These are phyloP conservation scores for Termitomyces sp. DNA, from an alignment of 768 basidiomycete genomes.

Conservation along the genomic window DNA sequence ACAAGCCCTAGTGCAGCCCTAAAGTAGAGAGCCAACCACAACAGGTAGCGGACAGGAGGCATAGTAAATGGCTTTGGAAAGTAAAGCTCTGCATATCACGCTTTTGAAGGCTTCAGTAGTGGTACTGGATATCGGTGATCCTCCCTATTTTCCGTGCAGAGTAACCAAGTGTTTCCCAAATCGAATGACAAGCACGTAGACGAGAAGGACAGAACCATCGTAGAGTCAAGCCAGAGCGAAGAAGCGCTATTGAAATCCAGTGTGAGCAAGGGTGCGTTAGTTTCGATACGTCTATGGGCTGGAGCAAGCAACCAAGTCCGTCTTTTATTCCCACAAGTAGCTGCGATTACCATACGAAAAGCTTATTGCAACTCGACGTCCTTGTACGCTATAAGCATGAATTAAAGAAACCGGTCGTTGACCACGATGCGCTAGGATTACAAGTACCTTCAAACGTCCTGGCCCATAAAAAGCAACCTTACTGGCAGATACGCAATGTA, in stretches of 20 bases:
- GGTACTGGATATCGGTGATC: neutral
- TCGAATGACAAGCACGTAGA: neutral
- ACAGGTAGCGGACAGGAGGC: neutral
- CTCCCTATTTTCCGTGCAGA: neutral
- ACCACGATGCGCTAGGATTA: neutral
- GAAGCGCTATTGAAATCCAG: neutral
- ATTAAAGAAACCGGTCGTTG: neutral
- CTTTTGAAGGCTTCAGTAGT: neutral
- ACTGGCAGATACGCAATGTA: neutral
- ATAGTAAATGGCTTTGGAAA: neutral
- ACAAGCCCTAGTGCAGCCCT: constrained; percentile 10
- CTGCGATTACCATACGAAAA: neutral
- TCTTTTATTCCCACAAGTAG: neutral
- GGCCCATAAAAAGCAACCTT: neutral
- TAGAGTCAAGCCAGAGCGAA: neutral
- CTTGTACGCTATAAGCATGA: neutral
- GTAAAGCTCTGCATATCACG: neutral
- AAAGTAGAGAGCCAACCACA: constrained; percentile 5
- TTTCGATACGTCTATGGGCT: neutral
- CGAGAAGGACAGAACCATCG: neutral
- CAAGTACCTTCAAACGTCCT: neutral
- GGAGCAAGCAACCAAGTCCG: neutral
- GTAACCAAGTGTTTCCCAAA: neutral
- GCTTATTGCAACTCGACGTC: neutral
- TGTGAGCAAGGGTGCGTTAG: neutral